Evolutionary conservation across 1,139 yeast genomes (phyloP).

Genomic region (Candida labiduridarum): DNA sequence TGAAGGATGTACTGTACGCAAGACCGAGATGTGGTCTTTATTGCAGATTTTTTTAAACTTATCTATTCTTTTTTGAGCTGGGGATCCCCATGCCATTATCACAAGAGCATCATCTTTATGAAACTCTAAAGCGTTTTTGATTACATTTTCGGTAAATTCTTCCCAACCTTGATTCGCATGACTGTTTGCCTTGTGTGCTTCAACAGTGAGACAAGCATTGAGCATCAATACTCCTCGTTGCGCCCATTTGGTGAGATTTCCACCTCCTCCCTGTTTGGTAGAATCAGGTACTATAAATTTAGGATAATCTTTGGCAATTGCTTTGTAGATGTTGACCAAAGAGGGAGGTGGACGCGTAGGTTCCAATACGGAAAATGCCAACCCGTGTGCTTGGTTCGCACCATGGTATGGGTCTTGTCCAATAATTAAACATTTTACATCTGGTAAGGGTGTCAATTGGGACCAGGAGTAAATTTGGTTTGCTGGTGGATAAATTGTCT

Average conservation of each 20-base stretch:
- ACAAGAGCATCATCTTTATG: constrained; percentile 60
- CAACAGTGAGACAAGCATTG: constrained; percentile 88
- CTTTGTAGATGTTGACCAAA: constrained; percentile 81
- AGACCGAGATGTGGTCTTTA: constrained; percentile 43
- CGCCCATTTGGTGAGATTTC: constrained; percentile 85
- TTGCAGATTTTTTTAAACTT: constrained; percentile 35
- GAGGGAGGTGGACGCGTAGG: constrained; percentile 93
- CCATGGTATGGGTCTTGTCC: constrained; percentile 99
- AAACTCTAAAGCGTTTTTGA: constrained; percentile 47
- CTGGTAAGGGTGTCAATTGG: constrained; percentile 73
- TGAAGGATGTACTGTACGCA: constrained; percentile 88
- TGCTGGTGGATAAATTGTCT: constrained; percentile 74
- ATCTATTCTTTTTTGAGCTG: constrained; percentile 77
- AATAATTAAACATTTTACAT: constrained; percentile 75
- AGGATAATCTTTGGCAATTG: constrained; percentile 71
- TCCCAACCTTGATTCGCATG: constrained; percentile 97
- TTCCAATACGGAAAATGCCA: constrained; percentile 87
- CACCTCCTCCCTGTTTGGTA: constrained; percentile 48
- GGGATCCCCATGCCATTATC: constrained; percentile 91
- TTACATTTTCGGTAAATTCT: constrained; percentile 73
- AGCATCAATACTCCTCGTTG: constrained; percentile 83
- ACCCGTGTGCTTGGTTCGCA: constrained; percentile 90
- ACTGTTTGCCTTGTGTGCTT: constrained; percentile 91
- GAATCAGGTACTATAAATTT: constrained; percentile 61
- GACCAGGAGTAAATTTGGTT: constrained; percentile 92